Evolutionary conservation across 768 basidiomycete genomes (phyloP), one percentile per base, ranked within the genome.

Genomic region (Boletus vinaceobasis): DNA sequence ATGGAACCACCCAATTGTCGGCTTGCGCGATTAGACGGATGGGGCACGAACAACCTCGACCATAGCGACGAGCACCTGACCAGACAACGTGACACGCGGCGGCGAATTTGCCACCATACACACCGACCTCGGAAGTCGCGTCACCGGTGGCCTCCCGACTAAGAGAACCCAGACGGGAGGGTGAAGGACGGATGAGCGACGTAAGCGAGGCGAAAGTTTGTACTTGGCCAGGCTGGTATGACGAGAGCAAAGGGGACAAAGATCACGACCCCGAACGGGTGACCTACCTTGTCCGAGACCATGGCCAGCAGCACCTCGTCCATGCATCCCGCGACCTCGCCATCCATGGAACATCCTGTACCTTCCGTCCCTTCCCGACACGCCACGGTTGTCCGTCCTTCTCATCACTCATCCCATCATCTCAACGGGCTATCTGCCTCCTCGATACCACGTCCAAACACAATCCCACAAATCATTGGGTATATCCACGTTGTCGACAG

Each of bases 381-480:
- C 37, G 59, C 45, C 6, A 66, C 71, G 2, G 45, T 57, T 4
- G 52, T 70, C 6, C 72, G 71, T 27, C 60, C 73, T 5, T 53
- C 65, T 11, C 61, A 58, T 44, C 63, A 53, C 33, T 10, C 67
- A 1, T 49, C 60, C 3, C 60, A 59, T 42, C 59, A 65, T 40
- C 53, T 48, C 0, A 65, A 68, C 11, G 66, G 68, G 7, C 42
- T 64, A 14, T 66, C 71, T 17, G 72, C 55, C 11, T 54, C 72
- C 3, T 21, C 65, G 4, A 26, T 27, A 5, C 52, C 59, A 2
- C 70, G 70, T 21, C 71, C 70, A 8, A 58, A 38, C 57, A 4
- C 70, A 70, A 26, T 68, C 66, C 7, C 71, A 70, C 23, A 70
- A 70, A 56, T 40, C 42, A 13, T 70, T 70, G 0, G 55, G 61